Percentiles rank a stretch among this genome's conserved stretches.
phyloP scores from a whole-genome alignment of 495 filamentous ascomycete genomes.

The Aspergillus bridgeri region DNA sequence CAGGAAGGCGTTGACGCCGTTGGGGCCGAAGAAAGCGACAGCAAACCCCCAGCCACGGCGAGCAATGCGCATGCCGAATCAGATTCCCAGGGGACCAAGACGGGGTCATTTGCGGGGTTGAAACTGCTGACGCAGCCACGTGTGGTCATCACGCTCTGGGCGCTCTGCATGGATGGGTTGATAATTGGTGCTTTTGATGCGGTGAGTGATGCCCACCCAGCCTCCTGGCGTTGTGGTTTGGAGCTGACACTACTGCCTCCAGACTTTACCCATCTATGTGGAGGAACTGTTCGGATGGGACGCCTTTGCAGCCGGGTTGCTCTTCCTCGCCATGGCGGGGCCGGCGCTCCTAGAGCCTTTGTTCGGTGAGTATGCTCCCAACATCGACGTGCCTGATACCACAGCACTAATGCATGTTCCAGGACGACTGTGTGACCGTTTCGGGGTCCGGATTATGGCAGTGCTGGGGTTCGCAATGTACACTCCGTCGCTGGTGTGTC shows the following conservation, averaged over 20 bases:
- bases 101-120: not conserved
- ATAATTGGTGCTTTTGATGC: conserved; percentile 20
- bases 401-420: not conserved
- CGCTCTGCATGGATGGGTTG: conserved; percentile 15
- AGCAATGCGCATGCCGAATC: not conserved
- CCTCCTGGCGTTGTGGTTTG: not conserved
- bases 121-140: conserved; percentile 15
- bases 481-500: conserved; percentile 45
- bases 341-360: conserved; percentile 50
- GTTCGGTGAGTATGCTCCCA: conserved; percentile 34
- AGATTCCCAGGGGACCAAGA: not conserved
- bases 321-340: conserved; percentile 64
- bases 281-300: conserved; percentile 58
- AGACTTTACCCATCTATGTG: conserved; percentile 57
- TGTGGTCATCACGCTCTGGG: conserved; percentile 18
- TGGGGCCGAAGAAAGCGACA: not conserved
- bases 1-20: not conserved
- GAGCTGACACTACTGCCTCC: not conserved
- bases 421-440: conserved; percentile 48
- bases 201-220: conserved; percentile 3
- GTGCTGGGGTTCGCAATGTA: conserved; percentile 45
- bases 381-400: conserved; percentile 4
- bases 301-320: conserved; percentile 60
- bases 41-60: not conserved
- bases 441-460: conserved; percentile 46